Evolutionary conservation across 2,329 filamentous ascomycete species (phyloP).

Genomic region (Fusarium pseudoanthophilum): DNA sequence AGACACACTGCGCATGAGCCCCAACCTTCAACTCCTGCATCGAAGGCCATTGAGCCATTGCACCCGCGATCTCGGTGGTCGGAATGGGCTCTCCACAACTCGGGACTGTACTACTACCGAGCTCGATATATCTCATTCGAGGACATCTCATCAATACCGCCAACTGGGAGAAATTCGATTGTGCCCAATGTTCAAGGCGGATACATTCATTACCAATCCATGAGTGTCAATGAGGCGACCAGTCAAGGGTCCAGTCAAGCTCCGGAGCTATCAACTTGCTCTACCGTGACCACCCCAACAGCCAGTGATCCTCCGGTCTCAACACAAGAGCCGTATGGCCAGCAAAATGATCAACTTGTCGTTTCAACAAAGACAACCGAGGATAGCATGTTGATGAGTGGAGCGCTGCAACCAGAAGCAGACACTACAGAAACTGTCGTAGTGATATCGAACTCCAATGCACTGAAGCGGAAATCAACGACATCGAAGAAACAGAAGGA

Average conservation of each 20-base stretch:
- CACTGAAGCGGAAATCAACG: conserved; percentile 7
- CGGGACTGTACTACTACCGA: conserved; percentile 36
- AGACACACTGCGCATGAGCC: conserved; percentile 1
- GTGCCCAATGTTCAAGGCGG: conserved; percentile 28
- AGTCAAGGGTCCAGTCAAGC: neutral
- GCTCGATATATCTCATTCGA: conserved; percentile 37
- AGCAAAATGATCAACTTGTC: conserved; percentile 8
- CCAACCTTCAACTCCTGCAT: conserved; percentile 9
- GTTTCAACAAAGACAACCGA: neutral
- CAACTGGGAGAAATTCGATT: conserved; percentile 36
- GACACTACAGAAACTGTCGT: conserved; percentile 5
- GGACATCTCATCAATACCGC: conserved; percentile 16
- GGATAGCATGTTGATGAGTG: conserved; percentile 24
- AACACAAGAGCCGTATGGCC: neutral
- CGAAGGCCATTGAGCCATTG: neutral
- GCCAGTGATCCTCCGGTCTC: neutral
- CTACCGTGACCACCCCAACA: conserved; percentile 17
- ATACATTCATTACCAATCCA: conserved; percentile 42
- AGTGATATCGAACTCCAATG: conserved; percentile 4
- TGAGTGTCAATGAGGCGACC: conserved; percentile 12
- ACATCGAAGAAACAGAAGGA: conserved; percentile 33
- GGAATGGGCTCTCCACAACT: conserved; percentile 29
- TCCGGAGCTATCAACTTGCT: conserved; percentile 21
- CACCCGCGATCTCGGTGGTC: conserved; percentile 25
- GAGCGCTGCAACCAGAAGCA: conserved; percentile 10